These are phyloP conservation scores for Pseudocercospora vitis DNA, from an alignment of 2,329 filamentous ascomycete species.

Conservation along the genomic window DNA sequence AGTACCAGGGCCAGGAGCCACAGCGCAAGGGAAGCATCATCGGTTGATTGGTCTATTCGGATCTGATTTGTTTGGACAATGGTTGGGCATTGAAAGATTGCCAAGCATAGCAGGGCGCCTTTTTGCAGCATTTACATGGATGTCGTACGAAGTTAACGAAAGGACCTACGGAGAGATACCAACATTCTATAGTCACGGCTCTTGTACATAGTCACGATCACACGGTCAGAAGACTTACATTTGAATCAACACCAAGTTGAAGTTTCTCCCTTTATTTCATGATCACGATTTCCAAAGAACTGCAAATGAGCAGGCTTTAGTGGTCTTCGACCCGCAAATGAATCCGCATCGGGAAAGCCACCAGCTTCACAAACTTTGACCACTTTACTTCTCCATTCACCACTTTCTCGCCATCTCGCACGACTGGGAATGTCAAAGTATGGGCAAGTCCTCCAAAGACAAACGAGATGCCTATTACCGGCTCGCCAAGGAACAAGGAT, in stretches of 20 bases:
- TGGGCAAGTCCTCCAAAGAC: slow-evolving; percentile 87
- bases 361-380: background rate
- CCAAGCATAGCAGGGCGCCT: background rate
- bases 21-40: background rate
- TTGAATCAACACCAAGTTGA: background rate
- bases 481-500: slow-evolving; percentile 97
- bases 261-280: background rate
- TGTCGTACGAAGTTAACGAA: background rate
- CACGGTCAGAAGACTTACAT: background rate
- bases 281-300: too few relatives aligned
- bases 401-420: too few relatives aligned
- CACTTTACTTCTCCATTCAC: background rate
- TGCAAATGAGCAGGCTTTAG: too few relatives aligned
- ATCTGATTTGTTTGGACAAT: too few relatives aligned
- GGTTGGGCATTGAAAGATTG: background rate
- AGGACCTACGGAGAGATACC: background rate
- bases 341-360: too few relatives aligned
- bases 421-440: slow-evolving; percentile 9
- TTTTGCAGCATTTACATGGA: slow-evolving; percentile 3
- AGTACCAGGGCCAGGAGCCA: background rate
- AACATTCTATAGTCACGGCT: background rate
- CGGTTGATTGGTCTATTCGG: background rate
- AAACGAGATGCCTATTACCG: slow-evolving; percentile 98
- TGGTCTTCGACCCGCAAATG: too few relatives aligned
- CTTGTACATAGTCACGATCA: background rate